Percentiles rank a stretch among this genome's conserved stretches.
phyloP scores from a whole-genome alignment of 176 grass and related monocot species.

The Rhynchospora tenuis region DNA sequence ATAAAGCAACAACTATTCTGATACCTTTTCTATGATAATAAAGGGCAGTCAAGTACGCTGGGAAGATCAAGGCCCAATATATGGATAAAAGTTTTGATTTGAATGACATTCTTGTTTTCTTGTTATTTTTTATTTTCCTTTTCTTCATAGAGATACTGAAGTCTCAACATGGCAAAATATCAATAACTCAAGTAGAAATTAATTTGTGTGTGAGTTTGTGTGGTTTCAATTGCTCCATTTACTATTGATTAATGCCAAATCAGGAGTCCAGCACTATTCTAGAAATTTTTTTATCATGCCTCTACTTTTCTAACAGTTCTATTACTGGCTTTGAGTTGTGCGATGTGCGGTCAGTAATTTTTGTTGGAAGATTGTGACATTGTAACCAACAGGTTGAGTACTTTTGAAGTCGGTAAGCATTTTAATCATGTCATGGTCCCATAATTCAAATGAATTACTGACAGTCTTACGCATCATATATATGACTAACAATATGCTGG shows the following conservation, averaged over 20 bases:
- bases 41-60: neutral
- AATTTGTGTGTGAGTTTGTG: neutral
- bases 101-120: neutral
- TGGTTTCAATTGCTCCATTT: neutral
- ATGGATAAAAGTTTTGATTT: constrained; percentile 16
- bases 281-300: neutral
- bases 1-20: neutral
- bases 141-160: neutral
- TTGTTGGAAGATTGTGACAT: constrained; percentile 11
- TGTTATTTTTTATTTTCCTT: constrained; percentile 2
- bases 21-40: constrained; percentile 10
- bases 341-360: neutral
- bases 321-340: neutral
- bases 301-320: neutral
- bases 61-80: neutral
- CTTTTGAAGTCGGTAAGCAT: neutral
- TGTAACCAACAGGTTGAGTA: neutral
- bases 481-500: neutral
- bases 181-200: neutral
- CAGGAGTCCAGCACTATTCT: neutral
- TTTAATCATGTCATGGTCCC: constrained; percentile 12
- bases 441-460: neutral
- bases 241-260: neutral
- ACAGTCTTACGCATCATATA: neutral
- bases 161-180: neutral